phyloP scores from a whole-genome alignment of 306 rosid species.

The Acacia acuminata region DNA sequence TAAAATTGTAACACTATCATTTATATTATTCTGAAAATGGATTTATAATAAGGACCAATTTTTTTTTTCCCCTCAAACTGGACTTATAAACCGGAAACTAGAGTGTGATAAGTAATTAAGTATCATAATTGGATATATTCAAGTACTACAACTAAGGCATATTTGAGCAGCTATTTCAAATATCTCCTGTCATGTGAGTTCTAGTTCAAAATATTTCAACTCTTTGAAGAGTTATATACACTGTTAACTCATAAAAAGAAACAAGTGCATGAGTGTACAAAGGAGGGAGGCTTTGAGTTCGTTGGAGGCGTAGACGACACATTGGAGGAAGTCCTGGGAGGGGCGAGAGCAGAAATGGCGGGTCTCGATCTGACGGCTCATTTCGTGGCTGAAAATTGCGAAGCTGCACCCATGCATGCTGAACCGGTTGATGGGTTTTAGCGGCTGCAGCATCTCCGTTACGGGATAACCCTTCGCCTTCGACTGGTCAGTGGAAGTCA shows the following conservation, averaged over 20 bases:
- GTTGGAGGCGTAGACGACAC: constrained; percentile 79
- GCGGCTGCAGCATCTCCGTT: constrained; percentile 51
- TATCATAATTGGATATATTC: too few relatives aligned
- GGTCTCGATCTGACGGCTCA: constrained; percentile 72
- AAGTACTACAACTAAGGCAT: too few relatives aligned
- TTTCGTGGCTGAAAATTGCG: constrained; percentile 72
- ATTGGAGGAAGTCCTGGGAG: constrained; percentile 63
- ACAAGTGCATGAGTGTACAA: constrained; percentile 29
- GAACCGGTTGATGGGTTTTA: constrained; percentile 66
- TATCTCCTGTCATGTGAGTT: too few relatives aligned
- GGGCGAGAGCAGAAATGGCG: constrained; percentile 65
- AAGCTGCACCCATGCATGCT: constrained; percentile 67
- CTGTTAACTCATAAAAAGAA: not conserved
- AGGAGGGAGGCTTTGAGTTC: constrained; percentile 51
- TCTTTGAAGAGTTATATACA: too few relatives aligned
- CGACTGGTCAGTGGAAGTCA: constrained; percentile 52
- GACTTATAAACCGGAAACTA: too few relatives aligned
- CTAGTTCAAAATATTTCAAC: too few relatives aligned
- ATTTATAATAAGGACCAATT: too few relatives aligned
- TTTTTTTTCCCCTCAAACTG: too few relatives aligned
- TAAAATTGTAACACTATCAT: too few relatives aligned
- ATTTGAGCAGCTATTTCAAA: too few relatives aligned
- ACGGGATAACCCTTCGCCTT: not conserved
- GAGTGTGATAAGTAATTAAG: too few relatives aligned
- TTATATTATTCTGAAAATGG: too few relatives aligned